Evolutionary conservation across 2,329 filamentous ascomycete genomes (phyloP).

Genomic region (Davidsoniella eucalypti): DNA sequence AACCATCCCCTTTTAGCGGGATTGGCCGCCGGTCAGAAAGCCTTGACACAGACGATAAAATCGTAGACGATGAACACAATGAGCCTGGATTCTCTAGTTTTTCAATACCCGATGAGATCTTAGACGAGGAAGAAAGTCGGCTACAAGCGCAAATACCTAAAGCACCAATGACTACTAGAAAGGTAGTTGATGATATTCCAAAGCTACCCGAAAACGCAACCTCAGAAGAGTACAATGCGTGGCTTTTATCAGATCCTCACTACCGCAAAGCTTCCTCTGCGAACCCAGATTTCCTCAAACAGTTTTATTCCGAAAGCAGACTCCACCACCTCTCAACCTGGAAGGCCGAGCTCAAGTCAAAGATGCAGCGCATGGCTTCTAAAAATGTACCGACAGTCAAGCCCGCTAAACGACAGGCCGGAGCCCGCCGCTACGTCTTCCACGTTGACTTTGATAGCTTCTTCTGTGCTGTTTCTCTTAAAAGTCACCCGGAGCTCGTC

Average conservation of each 20-base stretch:
- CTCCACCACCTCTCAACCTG: constrained; percentile 90
- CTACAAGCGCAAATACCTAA: not conserved
- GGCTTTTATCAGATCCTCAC: constrained; percentile 66
- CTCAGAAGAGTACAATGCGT: constrained; percentile 82
- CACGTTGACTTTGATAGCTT: constrained; percentile 98
- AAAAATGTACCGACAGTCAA: constrained; percentile 40
- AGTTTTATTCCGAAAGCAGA: constrained; percentile 89
- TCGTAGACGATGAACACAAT: constrained; percentile 11
- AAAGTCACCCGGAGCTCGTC: constrained; percentile 55
- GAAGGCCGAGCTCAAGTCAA: constrained; percentile 87
- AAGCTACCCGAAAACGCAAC: constrained; percentile 47
- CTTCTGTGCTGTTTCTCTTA: constrained; percentile 81
- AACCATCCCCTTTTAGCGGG: not conserved
- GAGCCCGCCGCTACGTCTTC: constrained; percentile 64
- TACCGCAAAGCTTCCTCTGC: constrained; percentile 79
- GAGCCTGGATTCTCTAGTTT: constrained; percentile 8
- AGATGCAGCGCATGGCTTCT: constrained; percentile 63
- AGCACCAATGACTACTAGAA: not conserved
- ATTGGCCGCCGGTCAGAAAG: not conserved
- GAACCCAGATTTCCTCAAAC: constrained; percentile 83
- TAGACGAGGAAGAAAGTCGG: constrained; percentile 1
- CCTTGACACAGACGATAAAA: constrained; percentile 6
- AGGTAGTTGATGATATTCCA: not conserved
- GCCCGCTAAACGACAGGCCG: constrained; percentile 35
- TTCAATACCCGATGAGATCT: constrained; percentile 5